Evolutionary conservation across 345 rosid genomes (phyloP).

Genomic region (Cardamine resedifolia): DNA sequence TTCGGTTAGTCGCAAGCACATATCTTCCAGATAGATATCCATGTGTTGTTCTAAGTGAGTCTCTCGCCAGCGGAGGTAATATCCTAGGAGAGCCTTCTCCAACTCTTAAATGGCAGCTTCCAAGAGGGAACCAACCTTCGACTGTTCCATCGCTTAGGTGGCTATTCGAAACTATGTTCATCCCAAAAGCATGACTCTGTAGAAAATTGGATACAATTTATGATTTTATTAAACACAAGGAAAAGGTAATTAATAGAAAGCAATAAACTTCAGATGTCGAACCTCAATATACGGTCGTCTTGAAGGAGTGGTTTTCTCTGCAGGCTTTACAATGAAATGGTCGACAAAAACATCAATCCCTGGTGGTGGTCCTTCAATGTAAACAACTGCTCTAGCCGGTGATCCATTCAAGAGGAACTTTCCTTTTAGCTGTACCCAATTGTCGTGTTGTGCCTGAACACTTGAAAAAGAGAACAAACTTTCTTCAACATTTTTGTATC

Average conservation of each 20-base stretch:
- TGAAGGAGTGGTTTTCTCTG: conserved; percentile 63
- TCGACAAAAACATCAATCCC: conserved; percentile 85
- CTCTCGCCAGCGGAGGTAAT: conserved; percentile 82
- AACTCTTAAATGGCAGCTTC: conserved; percentile 65
- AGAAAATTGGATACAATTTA: neutral
- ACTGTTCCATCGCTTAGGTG: conserved; percentile 48
- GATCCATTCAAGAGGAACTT: conserved; percentile 86
- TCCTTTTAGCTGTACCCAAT: conserved; percentile 77
- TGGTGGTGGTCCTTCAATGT: conserved; percentile 90
- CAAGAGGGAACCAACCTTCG: conserved; percentile 94
- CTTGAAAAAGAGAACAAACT: conserved; percentile 37
- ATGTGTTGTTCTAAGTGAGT: conserved; percentile 61
- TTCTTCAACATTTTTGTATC: conserved; percentile 13
- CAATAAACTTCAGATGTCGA: conserved; percentile 10
- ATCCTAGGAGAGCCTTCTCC: conserved; percentile 76
- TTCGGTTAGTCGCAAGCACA: conserved; percentile 70
- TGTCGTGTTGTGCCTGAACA: conserved; percentile 71
- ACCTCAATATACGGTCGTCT: conserved; percentile 73
- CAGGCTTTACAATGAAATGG: conserved; percentile 66
- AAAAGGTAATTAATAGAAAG: neutral
- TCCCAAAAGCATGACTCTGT: conserved; percentile 74
- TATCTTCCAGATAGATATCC: conserved; percentile 71
- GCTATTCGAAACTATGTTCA: conserved; percentile 73
- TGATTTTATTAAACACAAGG: neutral
- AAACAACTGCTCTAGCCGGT: conserved; percentile 70